Base-by-base conservation (phyloP, 2,329 filamentous ascomycete species). In the Ceratocystis cacaofunesta region DNA sequence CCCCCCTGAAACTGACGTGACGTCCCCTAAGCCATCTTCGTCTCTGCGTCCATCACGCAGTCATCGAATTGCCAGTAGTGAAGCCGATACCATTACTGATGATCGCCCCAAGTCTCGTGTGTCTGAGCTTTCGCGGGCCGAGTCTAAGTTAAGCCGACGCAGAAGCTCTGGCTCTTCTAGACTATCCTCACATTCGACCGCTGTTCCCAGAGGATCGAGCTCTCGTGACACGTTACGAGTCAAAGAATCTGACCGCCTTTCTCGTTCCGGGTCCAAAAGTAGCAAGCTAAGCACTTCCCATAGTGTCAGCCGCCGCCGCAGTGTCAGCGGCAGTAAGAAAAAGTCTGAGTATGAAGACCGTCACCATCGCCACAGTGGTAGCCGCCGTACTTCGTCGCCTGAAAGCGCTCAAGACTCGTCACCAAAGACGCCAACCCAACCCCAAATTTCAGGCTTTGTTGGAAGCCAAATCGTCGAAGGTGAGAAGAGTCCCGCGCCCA, bases 1-100 rank as follows among this genome's bases (percentile, higher is more conserved):
- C 64, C 84, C 84, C 1, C 84, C 84, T 1, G 84, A 85, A 69
- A 87, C 84, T 3, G 84, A 85, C 66, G 68, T 85, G 19, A 82
- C 82, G 1, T 78, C 75, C 12, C 62, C 62, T 15, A 63, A 67
- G 22, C 62, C 57, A 15, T 44, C 46, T 17, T 58, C 57, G 17
- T 65, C 62, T 15, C 55, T 61, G 32, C 65, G 65, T 17, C 61
- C 65, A 8, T 67, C 62, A 4, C 65, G 65, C 8, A 67, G 57
- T 41, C 62, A 62, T 46, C 62, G 65, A 41, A 52, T 66, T 15
- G 50, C 50, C 22, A 63, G 41, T 30, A 67, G 62, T 25, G 65
- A 67, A 36, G 58, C 57, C 25, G 62, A 62, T 46, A 67, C 62
- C 15, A 65, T 67, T 28, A 67, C 44, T 17, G 65, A 66, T 41